Evolutionary conservation across 2,329 filamentous ascomycete genomes (phyloP).

Genomic region (Ceratocystis eucalypticola): DNA sequence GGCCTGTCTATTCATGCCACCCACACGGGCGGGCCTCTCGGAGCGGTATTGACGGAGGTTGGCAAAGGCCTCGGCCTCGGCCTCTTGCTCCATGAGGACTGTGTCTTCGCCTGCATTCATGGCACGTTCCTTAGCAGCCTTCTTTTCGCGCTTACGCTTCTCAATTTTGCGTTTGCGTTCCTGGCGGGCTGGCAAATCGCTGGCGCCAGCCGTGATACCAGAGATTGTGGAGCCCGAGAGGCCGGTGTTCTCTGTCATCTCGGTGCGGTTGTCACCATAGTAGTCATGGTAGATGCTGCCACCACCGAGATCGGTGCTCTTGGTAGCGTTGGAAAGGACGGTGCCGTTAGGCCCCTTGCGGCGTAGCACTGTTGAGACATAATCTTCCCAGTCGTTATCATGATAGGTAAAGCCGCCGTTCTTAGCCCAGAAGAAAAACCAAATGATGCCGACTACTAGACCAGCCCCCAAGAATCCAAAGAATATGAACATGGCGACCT

Average conservation of each 20-base stretch:
- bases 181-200: conserved; percentile 42
- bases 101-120: conserved; percentile 42
- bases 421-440: conserved; percentile 98
- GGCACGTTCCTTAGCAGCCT: conserved; percentile 26
- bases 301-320: conserved; percentile 71
- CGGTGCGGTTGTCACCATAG: conserved; percentile 37
- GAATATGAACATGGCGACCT: conserved; percentile 64
- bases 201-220: conserved; percentile 41
- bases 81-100: conserved; percentile 45
- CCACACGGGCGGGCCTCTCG: conserved; percentile 75
- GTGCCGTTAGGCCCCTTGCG: conserved; percentile 83
- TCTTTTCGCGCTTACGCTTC: conserved; percentile 31
- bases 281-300: conserved; percentile 72
- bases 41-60: conserved; percentile 73
- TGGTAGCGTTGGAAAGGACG: conserved; percentile 68
- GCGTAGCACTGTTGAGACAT: conserved; percentile 85
- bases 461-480: conserved; percentile 71
- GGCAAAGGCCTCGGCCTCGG: conserved; percentile 48
- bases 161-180: conserved; percentile 41
- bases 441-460: conserved; percentile 65
- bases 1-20: conserved; percentile 70
- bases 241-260: conserved; percentile 33
- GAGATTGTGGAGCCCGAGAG: conserved; percentile 32
- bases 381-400: conserved; percentile 89
- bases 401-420: conserved; percentile 87